These are phyloP conservation scores for Aspergillus biplanus DNA, from an alignment of 495 filamentous ascomycete genomes.

Conservation along the genomic window DNA sequence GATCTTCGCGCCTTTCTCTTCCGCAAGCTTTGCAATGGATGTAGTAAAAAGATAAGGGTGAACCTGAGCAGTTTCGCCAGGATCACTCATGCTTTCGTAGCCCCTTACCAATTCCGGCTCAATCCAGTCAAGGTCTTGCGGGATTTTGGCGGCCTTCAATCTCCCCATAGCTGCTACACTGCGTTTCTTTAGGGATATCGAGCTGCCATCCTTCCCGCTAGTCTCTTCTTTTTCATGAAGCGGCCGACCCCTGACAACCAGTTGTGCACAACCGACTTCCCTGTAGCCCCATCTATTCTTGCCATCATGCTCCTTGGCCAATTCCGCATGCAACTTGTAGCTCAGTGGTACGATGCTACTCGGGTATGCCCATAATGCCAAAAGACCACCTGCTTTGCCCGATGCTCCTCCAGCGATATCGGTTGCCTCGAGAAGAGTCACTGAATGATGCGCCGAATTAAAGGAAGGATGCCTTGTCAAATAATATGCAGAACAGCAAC, in stretches of 20 bases:
- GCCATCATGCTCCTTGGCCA: slow-evolving; percentile 85
- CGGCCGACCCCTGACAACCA: slow-evolving; percentile 61
- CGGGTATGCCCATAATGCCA: slow-evolving; percentile 94
- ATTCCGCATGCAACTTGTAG: slow-evolving; percentile 78
- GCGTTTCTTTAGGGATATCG: slow-evolving; percentile 73
- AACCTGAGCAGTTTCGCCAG: slow-evolving; percentile 85
- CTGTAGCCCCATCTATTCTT: slow-evolving; percentile 87
- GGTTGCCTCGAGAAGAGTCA: slow-evolving; percentile 88
- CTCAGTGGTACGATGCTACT: slow-evolving; percentile 82
- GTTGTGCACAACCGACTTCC: slow-evolving; percentile 72
- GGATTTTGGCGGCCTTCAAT: slow-evolving; percentile 65
- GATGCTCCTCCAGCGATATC: slow-evolving; percentile 89
- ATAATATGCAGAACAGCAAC: slow-evolving; percentile 91
- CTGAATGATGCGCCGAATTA: slow-evolving; percentile 70
- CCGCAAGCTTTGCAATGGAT: slow-evolving; percentile 78
- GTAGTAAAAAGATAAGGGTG: slow-evolving; percentile 94
- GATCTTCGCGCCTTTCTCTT: slow-evolving; percentile 73
- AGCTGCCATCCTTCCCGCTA: slow-evolving; percentile 34
- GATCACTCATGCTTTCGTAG: slow-evolving; percentile 84
- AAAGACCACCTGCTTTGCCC: slow-evolving; percentile 90
- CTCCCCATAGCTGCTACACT: slow-evolving; percentile 61
- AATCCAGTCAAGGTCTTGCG: slow-evolving; percentile 87
- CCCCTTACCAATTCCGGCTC: slow-evolving; percentile 62
- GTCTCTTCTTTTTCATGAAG: slow-evolving; percentile 41
- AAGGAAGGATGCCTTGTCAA: slow-evolving; percentile 87